Conservation (phyloP, 1,139 yeast genomes). For the Suhomyces bribrorum region DNA sequence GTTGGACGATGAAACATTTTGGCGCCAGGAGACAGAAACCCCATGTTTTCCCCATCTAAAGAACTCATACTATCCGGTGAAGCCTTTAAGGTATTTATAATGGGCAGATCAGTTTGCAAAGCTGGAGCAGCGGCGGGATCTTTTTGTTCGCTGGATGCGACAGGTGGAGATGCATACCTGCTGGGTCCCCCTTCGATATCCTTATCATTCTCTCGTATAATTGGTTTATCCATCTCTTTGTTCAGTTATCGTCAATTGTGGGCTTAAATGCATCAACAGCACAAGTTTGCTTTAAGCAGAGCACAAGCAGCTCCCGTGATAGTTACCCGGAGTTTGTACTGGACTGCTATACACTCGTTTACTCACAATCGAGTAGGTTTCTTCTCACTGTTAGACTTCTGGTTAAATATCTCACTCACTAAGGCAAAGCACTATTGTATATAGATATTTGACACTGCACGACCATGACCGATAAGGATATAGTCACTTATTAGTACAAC, state of each 20-base stretch:
- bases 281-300: not conserved
- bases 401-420: not conserved
- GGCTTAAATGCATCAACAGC: not conserved
- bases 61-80: not conserved
- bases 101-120: not conserved
- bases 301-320: not conserved
- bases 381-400: not conserved
- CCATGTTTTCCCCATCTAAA: not conserved
- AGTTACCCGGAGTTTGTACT: not conserved
- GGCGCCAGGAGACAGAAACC: too few species aligned
- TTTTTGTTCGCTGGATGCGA: too few species aligned
- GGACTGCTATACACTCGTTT: not conserved
- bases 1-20: constrained; percentile 27
- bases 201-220: constrained; percentile 2
- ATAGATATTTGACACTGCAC: too few species aligned
- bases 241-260: not conserved
- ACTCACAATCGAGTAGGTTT: not conserved
- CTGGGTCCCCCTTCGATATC: not conserved
- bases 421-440: too few species aligned
- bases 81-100: not conserved
- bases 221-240: constrained; percentile 5
- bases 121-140: not conserved
- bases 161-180: not conserved
- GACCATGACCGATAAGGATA: too few species aligned
- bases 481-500: too few species aligned